A percentile compares a stretch with the other conserved stretches of the same genome.
These are phyloP conservation scores for Coemansia sp. DNA, from an alignment of 192 early-diverging fungal genomes.

Conservation along the genomic window DNA sequence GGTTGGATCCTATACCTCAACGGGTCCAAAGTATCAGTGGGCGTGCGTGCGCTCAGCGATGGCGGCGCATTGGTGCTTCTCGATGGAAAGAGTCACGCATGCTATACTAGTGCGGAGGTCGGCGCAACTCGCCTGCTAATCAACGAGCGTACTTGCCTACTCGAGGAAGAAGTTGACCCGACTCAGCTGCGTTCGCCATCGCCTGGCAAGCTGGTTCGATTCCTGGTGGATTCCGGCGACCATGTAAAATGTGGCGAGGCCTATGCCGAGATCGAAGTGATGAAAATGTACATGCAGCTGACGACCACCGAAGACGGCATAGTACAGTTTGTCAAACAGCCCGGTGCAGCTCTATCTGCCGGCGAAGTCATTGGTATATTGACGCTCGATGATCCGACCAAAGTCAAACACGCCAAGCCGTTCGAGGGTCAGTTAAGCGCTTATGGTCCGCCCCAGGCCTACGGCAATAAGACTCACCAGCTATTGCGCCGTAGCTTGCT, in stretches of 20 bases:
- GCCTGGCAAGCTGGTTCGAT: conserved; percentile 95
- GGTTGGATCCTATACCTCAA: conserved; percentile 81
- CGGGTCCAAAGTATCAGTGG: conserved; percentile 79
- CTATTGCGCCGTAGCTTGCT: conserved; percentile 65
- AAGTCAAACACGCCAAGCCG: conserved; percentile 85
- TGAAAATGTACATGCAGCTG: conserved; percentile 99
- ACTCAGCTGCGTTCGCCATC: conserved; percentile 95
- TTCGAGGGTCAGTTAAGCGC: conserved; percentile 76
- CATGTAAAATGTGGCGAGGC: conserved; percentile 89
- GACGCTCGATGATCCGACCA: conserved; percentile 91
- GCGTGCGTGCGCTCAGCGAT: conserved; percentile 86
- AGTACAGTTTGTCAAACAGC: conserved; percentile 87
- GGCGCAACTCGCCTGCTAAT: conserved; percentile 86
- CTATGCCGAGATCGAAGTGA: conserved; percentile 99
- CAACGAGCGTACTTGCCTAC: conserved; percentile 86
- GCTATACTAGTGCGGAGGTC: conserved; percentile 89
- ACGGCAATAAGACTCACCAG: conserved; percentile 90
- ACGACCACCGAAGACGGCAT: conserved; percentile 88
- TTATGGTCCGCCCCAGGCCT: conserved; percentile 78
- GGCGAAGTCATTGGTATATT: conserved; percentile 95
- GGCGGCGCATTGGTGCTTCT: conserved; percentile 90
- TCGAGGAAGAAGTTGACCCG: conserved; percentile 98
- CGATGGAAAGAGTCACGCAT: conserved; percentile 90
- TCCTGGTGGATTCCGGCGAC: conserved; percentile 89
- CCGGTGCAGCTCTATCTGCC: conserved; percentile 77